Evolutionary conservation across 129 eudicot genomes (phyloP).

Genomic region (Flaveria bidentis): DNA sequence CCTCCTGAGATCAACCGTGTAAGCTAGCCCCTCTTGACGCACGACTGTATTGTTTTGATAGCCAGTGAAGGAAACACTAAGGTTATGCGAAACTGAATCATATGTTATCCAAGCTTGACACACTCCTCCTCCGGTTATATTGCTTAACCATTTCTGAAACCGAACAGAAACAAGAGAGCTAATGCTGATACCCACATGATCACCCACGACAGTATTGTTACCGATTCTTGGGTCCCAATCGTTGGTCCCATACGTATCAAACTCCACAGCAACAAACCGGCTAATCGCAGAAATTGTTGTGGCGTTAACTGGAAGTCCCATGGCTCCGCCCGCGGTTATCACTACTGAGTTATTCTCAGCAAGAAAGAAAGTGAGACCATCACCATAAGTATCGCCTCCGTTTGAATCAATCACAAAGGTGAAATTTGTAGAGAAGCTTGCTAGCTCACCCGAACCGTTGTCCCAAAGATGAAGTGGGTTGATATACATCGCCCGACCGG

Average conservation of each 20-base stretch:
- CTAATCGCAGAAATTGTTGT: background rate
- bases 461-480: conserved; percentile 17
- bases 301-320: background rate
- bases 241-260: background rate
- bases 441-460: conserved; percentile 14
- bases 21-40: too few species aligned
- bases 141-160: too few species aligned
- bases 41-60: too few species aligned
- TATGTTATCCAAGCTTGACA: too few species aligned
- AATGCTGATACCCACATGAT: conserved; percentile 1
- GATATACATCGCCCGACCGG: background rate
- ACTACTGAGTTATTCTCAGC: background rate
- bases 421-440: conserved; percentile 8
- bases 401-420: conserved; percentile 14
- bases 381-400: background rate
- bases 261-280: background rate
- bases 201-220: background rate
- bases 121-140: too few species aligned
- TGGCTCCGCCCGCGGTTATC: background rate
- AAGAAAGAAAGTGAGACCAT: conserved; percentile 11
- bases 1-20: too few species aligned
- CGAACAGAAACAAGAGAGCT: too few species aligned
- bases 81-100: too few species aligned
- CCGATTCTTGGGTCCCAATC: background rate
- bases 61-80: too few species aligned